Percentiles rank a stretch among this genome's conserved stretches.
Conservation (phyloP, 306 rosid genomes). For the Dryas octopetala region DNA sequence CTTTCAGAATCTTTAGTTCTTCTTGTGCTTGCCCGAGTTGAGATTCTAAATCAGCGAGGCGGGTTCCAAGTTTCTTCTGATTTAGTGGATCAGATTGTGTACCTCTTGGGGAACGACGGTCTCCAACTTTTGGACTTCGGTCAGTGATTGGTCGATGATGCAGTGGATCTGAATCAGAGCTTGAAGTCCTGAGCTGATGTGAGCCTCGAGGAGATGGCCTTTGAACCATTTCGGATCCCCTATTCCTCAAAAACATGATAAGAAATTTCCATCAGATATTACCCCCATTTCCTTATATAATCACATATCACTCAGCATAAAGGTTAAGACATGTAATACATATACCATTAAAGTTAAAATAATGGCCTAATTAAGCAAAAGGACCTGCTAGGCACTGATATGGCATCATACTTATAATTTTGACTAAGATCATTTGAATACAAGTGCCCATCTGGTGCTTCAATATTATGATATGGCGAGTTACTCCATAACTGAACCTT, state of each 20-base stretch:
- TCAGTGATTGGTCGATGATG: constrained; percentile 69
- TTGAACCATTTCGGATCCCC: constrained; percentile 80
- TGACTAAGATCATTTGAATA: no score
- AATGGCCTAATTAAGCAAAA: background rate
- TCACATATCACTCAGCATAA: background rate
- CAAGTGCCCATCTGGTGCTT: no score
- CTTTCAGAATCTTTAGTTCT: constrained; percentile 59
- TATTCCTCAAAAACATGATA: constrained; percentile 25
- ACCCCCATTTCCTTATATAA: background rate
- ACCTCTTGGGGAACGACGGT: constrained; percentile 75
- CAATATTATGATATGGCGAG: no score
- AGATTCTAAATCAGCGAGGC: constrained; percentile 80
- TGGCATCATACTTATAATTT: no score
- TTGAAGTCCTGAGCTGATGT: constrained; percentile 60
- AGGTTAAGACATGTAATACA: background rate
- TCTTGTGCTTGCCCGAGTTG: constrained; percentile 87
- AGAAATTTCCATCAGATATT: background rate
- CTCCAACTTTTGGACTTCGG: constrained; percentile 76
- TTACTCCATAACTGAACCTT: no score
- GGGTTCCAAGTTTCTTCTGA: constrained; percentile 88
- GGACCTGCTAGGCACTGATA: background rate
- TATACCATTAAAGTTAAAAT: background rate
- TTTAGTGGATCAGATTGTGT: constrained; percentile 55
- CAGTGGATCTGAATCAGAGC: constrained; percentile 70
- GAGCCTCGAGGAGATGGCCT: constrained; percentile 78